These are phyloP conservation scores for Penicillium macrosclerotiorum DNA, from an alignment of 495 filamentous ascomycete genomes.

Conservation along the genomic window DNA sequence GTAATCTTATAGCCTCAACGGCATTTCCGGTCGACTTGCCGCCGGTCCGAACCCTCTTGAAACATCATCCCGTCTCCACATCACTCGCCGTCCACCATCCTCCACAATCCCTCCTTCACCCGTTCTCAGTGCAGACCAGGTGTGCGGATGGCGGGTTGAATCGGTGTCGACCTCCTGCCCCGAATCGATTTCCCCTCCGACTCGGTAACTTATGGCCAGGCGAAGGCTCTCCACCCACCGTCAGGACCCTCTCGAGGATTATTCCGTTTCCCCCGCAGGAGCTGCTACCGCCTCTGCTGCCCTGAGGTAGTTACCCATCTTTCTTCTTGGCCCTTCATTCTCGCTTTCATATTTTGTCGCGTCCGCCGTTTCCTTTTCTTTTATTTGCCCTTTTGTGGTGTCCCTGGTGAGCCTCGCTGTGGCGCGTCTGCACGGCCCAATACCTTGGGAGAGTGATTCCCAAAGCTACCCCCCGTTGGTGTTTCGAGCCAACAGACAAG, in stretches of 20 bases:
- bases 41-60: neutral
- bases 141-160: slow-evolving; percentile 51
- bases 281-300: slow-evolving; percentile 42
- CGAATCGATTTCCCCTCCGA: slow-evolving; percentile 34
- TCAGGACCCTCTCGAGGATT: slow-evolving; percentile 51
- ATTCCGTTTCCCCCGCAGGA: slow-evolving; percentile 41
- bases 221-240: slow-evolving; percentile 46
- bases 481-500: too few relatives aligned
- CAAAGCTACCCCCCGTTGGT: too few relatives aligned
- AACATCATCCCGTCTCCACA: too few relatives aligned
- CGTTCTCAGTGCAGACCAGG: slow-evolving; percentile 20
- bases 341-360: slow-evolving; percentile 1
- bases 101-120: slow-evolving; percentile 16
- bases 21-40: slow-evolving; percentile 9
- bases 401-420: too few relatives aligned
- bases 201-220: slow-evolving; percentile 52
- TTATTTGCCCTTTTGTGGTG: too few relatives aligned
- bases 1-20: slow-evolving; percentile 13
- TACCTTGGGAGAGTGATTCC: too few relatives aligned
- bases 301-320: slow-evolving; percentile 43
- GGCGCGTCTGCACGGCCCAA: neutral
- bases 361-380: neutral
- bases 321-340: slow-evolving; percentile 14
- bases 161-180: slow-evolving; percentile 38
- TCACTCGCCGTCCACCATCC: neutral